These are phyloP conservation scores for Fusarium multiceps DNA, from an alignment of 2,329 filamentous ascomycete species.

Conservation along the genomic window DNA sequence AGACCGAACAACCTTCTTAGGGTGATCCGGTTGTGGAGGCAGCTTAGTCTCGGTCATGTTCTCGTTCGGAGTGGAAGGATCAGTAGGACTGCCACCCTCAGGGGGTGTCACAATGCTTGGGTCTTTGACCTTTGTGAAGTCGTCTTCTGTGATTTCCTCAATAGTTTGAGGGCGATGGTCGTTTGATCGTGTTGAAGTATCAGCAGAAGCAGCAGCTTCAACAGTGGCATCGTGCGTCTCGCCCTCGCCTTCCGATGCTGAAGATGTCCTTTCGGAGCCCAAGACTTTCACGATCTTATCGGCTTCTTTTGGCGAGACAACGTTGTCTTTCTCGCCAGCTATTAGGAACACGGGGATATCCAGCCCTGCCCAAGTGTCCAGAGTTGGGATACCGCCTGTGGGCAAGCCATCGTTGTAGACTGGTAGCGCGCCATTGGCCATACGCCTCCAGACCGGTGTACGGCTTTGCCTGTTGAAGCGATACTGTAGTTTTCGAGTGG, in stretches of 20 bases:
- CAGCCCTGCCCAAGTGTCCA: constrained; percentile 77
- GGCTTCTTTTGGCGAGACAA: constrained; percentile 79
- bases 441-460: constrained; percentile 84
- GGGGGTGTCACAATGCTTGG: constrained; percentile 39
- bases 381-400: constrained; percentile 74
- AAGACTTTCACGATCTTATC: constrained; percentile 69
- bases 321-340: constrained; percentile 78
- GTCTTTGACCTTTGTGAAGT: constrained; percentile 40
- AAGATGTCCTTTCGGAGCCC: constrained; percentile 13
- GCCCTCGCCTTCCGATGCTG: constrained; percentile 35
- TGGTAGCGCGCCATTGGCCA: constrained; percentile 79
- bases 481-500: constrained; percentile 75
- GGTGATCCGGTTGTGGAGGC: constrained; percentile 61
- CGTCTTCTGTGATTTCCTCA: constrained; percentile 46
- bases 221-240: constrained; percentile 49
- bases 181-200: constrained; percentile 48
- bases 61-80: constrained; percentile 61
- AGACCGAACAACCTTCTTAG: constrained; percentile 70
- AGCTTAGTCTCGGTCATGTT: constrained; percentile 53
- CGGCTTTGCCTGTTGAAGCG: constrained; percentile 85
- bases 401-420: constrained; percentile 64
- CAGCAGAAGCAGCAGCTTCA: constrained; percentile 63
- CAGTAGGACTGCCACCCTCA: constrained; percentile 56
- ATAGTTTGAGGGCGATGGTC: constrained; percentile 53
- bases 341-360: constrained; percentile 81